Percentiles rank a stretch among this genome's conserved stretches.
Evolutionary conservation across 2,329 filamentous ascomycete genomes (phyloP).

Genomic region (Alternaria incomplexa): DNA sequence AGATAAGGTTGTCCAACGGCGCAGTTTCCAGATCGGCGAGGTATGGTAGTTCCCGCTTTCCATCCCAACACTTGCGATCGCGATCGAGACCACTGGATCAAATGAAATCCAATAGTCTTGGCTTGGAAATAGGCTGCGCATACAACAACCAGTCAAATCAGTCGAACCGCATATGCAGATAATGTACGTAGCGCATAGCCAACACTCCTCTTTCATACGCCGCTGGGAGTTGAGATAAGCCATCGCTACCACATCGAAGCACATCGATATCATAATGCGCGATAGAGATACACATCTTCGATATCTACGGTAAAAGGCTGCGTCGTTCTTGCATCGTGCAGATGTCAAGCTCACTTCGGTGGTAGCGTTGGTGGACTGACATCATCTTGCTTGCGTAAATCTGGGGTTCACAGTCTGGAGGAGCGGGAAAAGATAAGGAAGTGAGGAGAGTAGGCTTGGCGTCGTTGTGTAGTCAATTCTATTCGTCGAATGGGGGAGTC

Average conservation of each 20-base stretch:
- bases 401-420: conserved; percentile 3
- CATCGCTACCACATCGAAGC: not conserved
- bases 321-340: not conserved
- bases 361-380: not conserved
- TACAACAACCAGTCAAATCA: not conserved
- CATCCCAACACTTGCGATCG: not conserved
- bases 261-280: not conserved
- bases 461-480: not conserved
- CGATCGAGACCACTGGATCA: not conserved
- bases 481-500: not conserved
- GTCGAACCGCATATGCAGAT: not conserved
- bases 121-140: not conserved
- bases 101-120: not conserved
- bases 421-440: conserved; percentile 21
- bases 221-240: not conserved
- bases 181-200: not conserved
- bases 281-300: not conserved
- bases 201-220: not conserved
- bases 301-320: not conserved
- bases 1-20: not conserved
- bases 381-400: not conserved
- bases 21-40: not conserved
- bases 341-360: not conserved
- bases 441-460: conserved; percentile 19
- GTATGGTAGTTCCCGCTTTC: not conserved